Evolutionary conservation across 805 yeast species (phyloP), one percentile per base, ranked within the genome.

Genomic region (Kodamaea kaohsiungensis): DNA sequence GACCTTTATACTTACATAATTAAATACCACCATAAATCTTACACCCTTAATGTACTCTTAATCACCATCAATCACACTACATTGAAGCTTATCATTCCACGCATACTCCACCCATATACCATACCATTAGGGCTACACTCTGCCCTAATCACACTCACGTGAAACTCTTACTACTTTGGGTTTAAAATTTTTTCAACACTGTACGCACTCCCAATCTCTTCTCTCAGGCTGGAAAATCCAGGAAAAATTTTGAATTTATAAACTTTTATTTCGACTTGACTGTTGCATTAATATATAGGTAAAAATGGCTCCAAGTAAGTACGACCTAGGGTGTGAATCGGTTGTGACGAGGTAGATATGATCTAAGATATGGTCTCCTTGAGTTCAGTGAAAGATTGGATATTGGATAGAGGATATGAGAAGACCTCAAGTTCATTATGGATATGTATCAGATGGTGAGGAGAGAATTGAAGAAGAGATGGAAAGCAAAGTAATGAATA

Each of bases 291-390:
- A 48, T 48, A 48, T 48, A 51, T 53, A 56, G 60, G 56, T 53
- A 53, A 63, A 57, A 57, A 64, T 64, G 67, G 65, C 67, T 61
- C 67, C 67, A 64, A 61, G 67, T 63, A 53, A 51, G 46, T 54
- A 56, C 43, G 45, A 45, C 52, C 47, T 27, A 17, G 2, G n/a
- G 45, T 16, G 45, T 40, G 45, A 40, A 16, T 13, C 8, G 42
- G 19, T 38, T 38, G 42, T 13, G 19, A 38, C 42, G 16, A 4
- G 4, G 42, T 13, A 16, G 18, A 38, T 9, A 39, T 39, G 43
- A 39, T 30, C 18, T 15, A n/a, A n/a, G 46, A n/a, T 37, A 27
- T 9, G 16, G 42, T 37, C 18, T n/a, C 35, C 7, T 19, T 19
- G 33, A 13, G 17, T 45, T 35, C 45, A 22, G 17, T 9, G 35